Conservation (phyloP, 306 rosid genomes). For the Rubus idaeus region DNA sequence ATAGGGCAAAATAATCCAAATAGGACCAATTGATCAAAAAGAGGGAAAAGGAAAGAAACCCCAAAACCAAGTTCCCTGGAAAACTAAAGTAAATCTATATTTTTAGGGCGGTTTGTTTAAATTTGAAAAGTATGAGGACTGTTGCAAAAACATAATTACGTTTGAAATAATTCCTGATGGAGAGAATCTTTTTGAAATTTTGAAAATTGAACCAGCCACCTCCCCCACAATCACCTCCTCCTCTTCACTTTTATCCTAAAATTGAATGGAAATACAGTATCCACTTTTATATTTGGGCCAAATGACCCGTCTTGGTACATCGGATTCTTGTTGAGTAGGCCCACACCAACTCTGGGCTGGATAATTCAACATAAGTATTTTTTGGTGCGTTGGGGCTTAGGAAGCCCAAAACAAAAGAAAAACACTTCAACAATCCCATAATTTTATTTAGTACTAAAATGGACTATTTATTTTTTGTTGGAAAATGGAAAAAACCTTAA, state of each 20-base stretch:
- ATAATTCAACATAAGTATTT: too few species aligned
- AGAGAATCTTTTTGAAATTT: conserved; percentile 46
- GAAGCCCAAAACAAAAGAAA: too few species aligned
- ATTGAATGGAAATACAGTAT: too few species aligned
- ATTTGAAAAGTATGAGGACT: not conserved
- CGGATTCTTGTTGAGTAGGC: too few species aligned
- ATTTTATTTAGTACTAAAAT: too few species aligned
- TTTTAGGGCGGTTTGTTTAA: not conserved
- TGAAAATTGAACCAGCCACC: conserved; percentile 21
- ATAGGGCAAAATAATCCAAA: not conserved
- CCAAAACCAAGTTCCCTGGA: too few species aligned
- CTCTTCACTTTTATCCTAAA: not conserved
- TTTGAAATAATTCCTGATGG: conserved; percentile 24
- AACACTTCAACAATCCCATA: too few species aligned
- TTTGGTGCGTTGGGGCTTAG: too few species aligned
- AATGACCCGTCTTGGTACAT: not conserved
- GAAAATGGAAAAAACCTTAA: too few species aligned
- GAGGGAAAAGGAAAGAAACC: not conserved
- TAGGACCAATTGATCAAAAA: not conserved
- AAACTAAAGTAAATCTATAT: not conserved
- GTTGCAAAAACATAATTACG: not conserved
- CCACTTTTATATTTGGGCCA: not conserved
- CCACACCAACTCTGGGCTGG: too few species aligned
- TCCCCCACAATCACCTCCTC: not conserved
- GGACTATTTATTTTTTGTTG: too few species aligned